Percentiles rank a stretch among this genome's conserved stretches.
These are phyloP conservation scores for Epithele typhae DNA, from an alignment of 768 basidiomycete species.

Conservation along the genomic window DNA sequence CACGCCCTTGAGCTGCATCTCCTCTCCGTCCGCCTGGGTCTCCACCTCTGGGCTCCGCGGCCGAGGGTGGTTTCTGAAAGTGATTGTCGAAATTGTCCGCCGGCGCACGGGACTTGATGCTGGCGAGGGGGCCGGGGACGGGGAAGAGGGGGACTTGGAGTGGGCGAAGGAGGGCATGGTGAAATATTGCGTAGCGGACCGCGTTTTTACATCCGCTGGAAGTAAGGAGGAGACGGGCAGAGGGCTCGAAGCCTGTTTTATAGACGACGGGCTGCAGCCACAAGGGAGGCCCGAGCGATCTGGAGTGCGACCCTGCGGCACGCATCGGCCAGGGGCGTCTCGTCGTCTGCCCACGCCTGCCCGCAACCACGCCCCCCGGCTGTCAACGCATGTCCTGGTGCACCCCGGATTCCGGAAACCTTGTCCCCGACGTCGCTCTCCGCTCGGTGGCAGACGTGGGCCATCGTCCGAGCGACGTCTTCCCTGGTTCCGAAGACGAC, in stretches of 20 bases:
- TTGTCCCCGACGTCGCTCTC: no score
- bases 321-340: not conserved
- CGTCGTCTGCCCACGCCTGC: no score
- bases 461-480: no score
- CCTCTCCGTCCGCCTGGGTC: no score
- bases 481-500: not conserved
- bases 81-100: not conserved
- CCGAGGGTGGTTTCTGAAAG: not conserved
- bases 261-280: slow-evolving; percentile 1
- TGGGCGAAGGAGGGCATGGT: slow-evolving; percentile 9
- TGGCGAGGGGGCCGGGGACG: not conserved
- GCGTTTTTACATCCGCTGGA: slow-evolving; percentile 3
- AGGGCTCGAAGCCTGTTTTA: not conserved
- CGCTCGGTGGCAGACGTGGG: no score
- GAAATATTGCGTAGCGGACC: no score
- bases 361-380: slow-evolving; percentile 1
- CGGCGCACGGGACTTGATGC: not conserved
- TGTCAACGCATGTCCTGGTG: slow-evolving; percentile 2
- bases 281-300: slow-evolving; percentile 12
- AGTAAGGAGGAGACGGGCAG: not conserved
- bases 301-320: not conserved
- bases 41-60: not conserved
- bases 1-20: slow-evolving; percentile 11
- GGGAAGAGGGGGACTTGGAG: not conserved
- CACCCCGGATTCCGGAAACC: no score